Conservation (phyloP, 345 rosid species). For the Dimocarpus longan region DNA sequence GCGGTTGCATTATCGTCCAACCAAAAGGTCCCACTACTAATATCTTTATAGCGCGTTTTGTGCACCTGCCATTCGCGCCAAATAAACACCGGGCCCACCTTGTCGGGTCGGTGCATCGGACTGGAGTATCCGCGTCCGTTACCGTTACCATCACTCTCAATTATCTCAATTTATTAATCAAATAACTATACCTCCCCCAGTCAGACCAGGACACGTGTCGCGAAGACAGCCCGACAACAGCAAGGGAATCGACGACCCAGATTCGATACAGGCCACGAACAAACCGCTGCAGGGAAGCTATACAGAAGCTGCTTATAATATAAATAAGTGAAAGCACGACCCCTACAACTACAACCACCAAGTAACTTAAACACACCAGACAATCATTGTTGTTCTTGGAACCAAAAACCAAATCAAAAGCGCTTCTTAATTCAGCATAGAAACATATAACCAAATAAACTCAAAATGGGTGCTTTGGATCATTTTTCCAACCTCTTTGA, state of each 20-base stretch:
- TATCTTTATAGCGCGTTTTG: too few relatives aligned
- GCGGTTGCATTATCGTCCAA: neutral
- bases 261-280: neutral
- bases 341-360: neutral
- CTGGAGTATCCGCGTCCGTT: neutral
- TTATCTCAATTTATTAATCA: neutral
- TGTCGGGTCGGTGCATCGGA: neutral
- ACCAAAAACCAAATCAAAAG: neutral
- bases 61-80: slow-evolving; percentile 8
- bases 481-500: slow-evolving; percentile 77
- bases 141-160: neutral
- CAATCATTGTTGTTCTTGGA: neutral
- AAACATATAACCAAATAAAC: too few relatives aligned
- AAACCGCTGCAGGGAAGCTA: neutral
- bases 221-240: neutral
- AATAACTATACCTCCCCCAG: neutral
- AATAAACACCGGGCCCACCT: neutral
- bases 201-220: neutral
- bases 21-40: neutral
- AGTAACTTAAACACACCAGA: neutral
- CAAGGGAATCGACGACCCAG: neutral
- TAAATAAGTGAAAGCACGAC: neutral
- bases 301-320: neutral
- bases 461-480: slow-evolving; percentile 83
- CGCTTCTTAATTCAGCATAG: too few relatives aligned